Base-by-base conservation (phyloP, 2,329 filamentous ascomycete species). In the Colletotrichum lupini region DNA sequence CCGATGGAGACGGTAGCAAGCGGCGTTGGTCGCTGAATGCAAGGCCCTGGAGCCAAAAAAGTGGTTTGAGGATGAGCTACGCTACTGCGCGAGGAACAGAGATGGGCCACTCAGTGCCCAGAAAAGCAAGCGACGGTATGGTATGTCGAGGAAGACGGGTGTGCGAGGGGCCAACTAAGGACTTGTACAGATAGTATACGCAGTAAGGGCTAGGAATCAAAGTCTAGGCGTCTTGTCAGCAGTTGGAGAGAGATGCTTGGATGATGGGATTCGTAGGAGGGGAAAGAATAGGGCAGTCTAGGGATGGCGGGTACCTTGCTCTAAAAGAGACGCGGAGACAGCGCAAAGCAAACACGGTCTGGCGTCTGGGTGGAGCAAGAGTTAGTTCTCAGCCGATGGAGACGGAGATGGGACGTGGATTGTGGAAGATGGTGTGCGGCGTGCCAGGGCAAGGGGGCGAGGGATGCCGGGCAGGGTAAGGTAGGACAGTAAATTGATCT, bases 251-350 rank as follows among this genome's bases (percentile, higher is more conserved):
- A 28, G 46, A 67, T 65, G 69, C 70, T 59, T 60, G 26, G 32
- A 46, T 46, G 67, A 52, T 30, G 60, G 37, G 67, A 24, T 19
- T 24, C 8, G 28, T 16, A 53, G n/a, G 55, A 55, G 11, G 35
- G 24, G 66, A 46, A 37, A 42, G 59, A 60, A 64, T 56, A 42
- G 46, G 26, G 49, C 30, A 46, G 42, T 37, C 46, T 65, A 52
- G 59, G 67, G 60, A 60, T 55, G 46, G 65, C 66, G 60, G 59
- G 60, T 73, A 52, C 59, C 55, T 65, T 60, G 42, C 60, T 68
- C 66, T 60, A 69, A 70, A 70, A 65, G 46, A 35, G 52, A 42
- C 62, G 62, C 70, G 66, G 49, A 49, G 14, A 4, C 46, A 64
- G 3, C 42, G 42, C 8, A 49, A n/a, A 49, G 53, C 52, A 60